A percentile compares a stretch with the other conserved stretches of the same genome.
These are phyloP conservation scores for Neoarthrinium moseri DNA, from an alignment of 2,329 filamentous ascomycete species.

Conservation along the genomic window DNA sequence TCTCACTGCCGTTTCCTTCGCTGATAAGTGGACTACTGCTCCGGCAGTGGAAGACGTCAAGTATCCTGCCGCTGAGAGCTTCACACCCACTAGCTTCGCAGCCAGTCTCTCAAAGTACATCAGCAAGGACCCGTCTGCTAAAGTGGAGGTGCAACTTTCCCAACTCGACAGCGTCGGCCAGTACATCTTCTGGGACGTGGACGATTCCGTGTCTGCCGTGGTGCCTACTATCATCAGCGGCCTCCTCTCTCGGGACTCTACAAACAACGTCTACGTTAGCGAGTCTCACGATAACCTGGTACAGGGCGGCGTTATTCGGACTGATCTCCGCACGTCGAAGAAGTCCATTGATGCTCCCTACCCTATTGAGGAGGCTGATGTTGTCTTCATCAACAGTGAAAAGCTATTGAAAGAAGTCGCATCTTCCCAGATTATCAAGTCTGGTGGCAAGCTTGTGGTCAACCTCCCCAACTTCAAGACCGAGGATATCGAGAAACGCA, in stretches of 20 bases:
- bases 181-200: constrained; percentile 92
- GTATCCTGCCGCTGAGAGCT: constrained; percentile 68
- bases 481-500: constrained; percentile 85
- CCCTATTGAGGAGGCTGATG: constrained; percentile 74
- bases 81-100: constrained; percentile 56
- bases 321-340: constrained; percentile 80
- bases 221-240: constrained; percentile 62
- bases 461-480: constrained; percentile 78
- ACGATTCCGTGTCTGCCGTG: constrained; percentile 65
- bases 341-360: constrained; percentile 85
- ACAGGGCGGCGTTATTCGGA: constrained; percentile 77
- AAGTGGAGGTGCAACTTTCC: constrained; percentile 35
- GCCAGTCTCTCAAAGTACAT: constrained; percentile 49
- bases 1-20: constrained; percentile 79
- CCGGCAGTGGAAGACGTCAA: constrained; percentile 80
- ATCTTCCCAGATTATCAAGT: constrained; percentile 67
- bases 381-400: constrained; percentile 75
- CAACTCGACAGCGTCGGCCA: constrained; percentile 65
- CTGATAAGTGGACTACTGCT: constrained; percentile 60
- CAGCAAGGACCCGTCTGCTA: constrained; percentile 50
- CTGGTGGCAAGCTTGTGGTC: constrained; percentile 70
- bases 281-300: constrained; percentile 64
- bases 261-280: constrained; percentile 59
- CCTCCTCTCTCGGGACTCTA: constrained; percentile 70
- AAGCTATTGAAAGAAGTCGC: constrained; percentile 79